These are phyloP conservation scores for Boletus bicolor DNA, from an alignment of 768 basidiomycete genomes.

Conservation along the genomic window DNA sequence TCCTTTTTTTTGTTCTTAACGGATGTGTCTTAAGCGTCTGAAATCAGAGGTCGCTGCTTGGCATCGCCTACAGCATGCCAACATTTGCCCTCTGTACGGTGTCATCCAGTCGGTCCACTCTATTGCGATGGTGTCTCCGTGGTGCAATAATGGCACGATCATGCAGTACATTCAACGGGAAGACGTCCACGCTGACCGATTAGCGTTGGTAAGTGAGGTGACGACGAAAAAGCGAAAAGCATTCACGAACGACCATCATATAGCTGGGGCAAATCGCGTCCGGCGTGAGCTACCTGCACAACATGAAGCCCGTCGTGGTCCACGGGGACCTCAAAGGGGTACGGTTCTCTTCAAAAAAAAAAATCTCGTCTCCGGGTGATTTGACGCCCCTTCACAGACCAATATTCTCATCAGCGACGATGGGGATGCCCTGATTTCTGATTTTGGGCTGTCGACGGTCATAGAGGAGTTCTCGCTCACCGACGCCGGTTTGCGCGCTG, in stretches of 20 bases:
- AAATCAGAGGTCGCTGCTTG: slow-evolving; percentile 56
- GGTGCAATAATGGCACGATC: slow-evolving; percentile 60
- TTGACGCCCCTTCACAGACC: slow-evolving; percentile 33
- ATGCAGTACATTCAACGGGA: slow-evolving; percentile 44
- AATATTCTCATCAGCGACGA: slow-evolving; percentile 55
- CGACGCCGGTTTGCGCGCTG: slow-evolving; percentile 19
- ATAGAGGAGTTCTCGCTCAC: slow-evolving; percentile 47
- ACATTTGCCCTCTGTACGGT: slow-evolving; percentile 54
- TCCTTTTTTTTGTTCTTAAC: background rate
- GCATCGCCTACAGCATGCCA: slow-evolving; percentile 54
- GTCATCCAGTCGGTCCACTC: slow-evolving; percentile 48
- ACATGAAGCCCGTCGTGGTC: slow-evolving; percentile 50
- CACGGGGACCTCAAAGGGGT: slow-evolving; percentile 66
- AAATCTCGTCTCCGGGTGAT: too few relatives aligned
- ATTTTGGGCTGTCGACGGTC: slow-evolving; percentile 60
- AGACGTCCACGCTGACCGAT: slow-evolving; percentile 40
- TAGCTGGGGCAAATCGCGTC: slow-evolving; percentile 55
- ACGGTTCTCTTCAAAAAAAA: background rate
- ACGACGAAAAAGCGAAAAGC: background rate
- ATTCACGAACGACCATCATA: background rate
- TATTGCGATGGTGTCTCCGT: slow-evolving; percentile 63
- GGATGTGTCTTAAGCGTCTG: slow-evolving; percentile 40
- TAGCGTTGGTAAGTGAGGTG: slow-evolving; percentile 42
- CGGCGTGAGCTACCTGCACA: slow-evolving; percentile 56
- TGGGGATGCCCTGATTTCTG: slow-evolving; percentile 54